Conservation (phyloP, 345 rosid genomes). For the Salix arbutifolia region DNA sequence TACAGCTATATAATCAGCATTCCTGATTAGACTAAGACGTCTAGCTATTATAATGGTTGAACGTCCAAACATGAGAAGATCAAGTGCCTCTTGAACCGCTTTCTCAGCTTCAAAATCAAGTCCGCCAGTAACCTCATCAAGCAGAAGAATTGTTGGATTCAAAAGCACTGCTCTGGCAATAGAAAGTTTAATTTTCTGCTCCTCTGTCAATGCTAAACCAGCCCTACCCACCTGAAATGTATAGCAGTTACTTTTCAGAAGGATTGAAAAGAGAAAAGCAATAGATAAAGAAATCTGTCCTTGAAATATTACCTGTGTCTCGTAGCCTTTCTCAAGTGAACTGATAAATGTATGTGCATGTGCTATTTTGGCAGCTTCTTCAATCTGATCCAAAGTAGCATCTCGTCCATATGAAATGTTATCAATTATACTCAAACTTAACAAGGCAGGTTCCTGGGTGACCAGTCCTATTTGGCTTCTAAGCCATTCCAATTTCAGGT, state of each 20-base stretch:
- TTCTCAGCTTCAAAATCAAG: slow-evolving; percentile 98
- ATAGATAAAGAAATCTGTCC: neutral
- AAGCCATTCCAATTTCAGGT: slow-evolving; percentile 82
- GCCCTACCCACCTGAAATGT: slow-evolving; percentile 80
- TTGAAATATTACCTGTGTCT: slow-evolving; percentile 60
- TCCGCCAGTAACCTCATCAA: slow-evolving; percentile 98
- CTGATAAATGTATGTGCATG: slow-evolving; percentile 93
- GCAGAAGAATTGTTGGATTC: slow-evolving; percentile 83
- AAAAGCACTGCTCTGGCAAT: slow-evolving; percentile 97
- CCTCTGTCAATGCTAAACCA: slow-evolving; percentile 82
- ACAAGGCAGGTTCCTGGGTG: slow-evolving; percentile 95
- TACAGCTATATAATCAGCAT: slow-evolving; percentile 94
- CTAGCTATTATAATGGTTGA: slow-evolving; percentile 97
- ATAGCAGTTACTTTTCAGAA: slow-evolving; percentile 10
- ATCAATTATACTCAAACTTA: slow-evolving; percentile 81
- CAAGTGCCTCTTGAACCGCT: slow-evolving; percentile 87
- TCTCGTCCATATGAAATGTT: slow-evolving; percentile 89
- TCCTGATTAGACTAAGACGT: slow-evolving; percentile 80
- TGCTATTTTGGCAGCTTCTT: slow-evolving; percentile 94
- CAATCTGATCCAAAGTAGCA: slow-evolving; percentile 77
- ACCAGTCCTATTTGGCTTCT: slow-evolving; percentile 96
- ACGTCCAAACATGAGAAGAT: slow-evolving; percentile 94
- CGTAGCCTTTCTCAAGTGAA: slow-evolving; percentile 83
- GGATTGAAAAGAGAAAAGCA: neutral
- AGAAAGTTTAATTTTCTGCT: slow-evolving; percentile 88